Evolutionary conservation across 805 yeast genomes (phyloP).

Genomic region (Zygosaccharomyces pseudorouxii): DNA sequence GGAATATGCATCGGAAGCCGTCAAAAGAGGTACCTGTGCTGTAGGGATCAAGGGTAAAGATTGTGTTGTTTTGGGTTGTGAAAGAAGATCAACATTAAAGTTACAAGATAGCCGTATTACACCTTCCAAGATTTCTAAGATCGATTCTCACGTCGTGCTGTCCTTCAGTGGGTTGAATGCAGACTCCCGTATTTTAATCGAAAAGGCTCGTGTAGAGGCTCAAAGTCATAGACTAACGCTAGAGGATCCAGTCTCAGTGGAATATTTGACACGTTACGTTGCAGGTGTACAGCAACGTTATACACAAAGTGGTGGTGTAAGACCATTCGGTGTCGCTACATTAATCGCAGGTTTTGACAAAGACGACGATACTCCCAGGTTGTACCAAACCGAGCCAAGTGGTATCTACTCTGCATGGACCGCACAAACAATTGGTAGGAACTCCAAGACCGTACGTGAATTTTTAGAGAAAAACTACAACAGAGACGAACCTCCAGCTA

Average conservation of each 20-base stretch:
- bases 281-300: conserved; percentile 98
- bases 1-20: conserved; percentile 96
- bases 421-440: conserved; percentile 94
- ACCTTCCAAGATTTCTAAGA: conserved; percentile 86
- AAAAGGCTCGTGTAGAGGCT: conserved; percentile 94
- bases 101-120: conserved; percentile 95
- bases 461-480: conserved; percentile 84
- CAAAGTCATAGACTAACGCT: conserved; percentile 90
- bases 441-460: conserved; percentile 91
- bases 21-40: conserved; percentile 96
- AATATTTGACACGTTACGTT: conserved; percentile 85
- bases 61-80: conserved; percentile 92
- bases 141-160: conserved; percentile 84
- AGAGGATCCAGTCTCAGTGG: conserved; percentile 90
- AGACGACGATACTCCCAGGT: conserved; percentile 64
- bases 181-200: conserved; percentile 93
- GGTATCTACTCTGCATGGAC: conserved; percentile 98
- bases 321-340: conserved; percentile 96
- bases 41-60: conserved; percentile 92
- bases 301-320: conserved; percentile 97
- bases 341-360: conserved; percentile 94
- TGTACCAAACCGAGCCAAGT: conserved; percentile 94
- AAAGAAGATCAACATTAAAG: conserved; percentile 90
- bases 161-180: conserved; percentile 98
- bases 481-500: conserved; percentile 47